These are phyloP conservation scores for Leccinellum albellum DNA, from an alignment of 768 basidiomycete species.

Conservation along the genomic window DNA sequence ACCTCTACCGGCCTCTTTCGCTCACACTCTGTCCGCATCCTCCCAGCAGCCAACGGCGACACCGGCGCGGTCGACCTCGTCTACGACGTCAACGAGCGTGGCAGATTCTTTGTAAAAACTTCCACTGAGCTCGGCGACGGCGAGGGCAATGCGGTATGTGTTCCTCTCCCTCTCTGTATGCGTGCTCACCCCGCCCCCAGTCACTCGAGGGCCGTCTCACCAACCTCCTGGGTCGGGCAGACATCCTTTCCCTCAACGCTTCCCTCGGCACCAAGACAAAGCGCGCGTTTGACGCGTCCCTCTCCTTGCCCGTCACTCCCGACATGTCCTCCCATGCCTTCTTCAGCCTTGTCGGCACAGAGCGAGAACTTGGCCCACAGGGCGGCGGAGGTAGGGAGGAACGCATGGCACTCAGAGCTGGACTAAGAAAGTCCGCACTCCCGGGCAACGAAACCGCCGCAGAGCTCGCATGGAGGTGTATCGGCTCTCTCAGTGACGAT, in stretches of 20 bases:
- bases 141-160: constrained; percentile 86
- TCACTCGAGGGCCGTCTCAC: constrained; percentile 76
- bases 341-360: constrained; percentile 64
- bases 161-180: not conserved
- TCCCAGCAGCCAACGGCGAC: constrained; percentile 50
- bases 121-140: constrained; percentile 91
- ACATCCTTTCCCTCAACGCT: constrained; percentile 78
- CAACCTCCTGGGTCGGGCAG: constrained; percentile 90
- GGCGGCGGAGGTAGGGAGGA: constrained; percentile 28
- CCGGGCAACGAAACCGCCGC: constrained; percentile 74
- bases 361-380: constrained; percentile 60
- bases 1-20: constrained; percentile 76
- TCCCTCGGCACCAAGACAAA: constrained; percentile 86
- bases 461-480: constrained; percentile 74
- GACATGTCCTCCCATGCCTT: constrained; percentile 68
- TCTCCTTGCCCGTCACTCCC: constrained; percentile 58
- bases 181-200: constrained; percentile 33
- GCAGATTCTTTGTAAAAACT: constrained; percentile 73
- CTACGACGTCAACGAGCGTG: constrained; percentile 71
- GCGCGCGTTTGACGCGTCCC: constrained; percentile 71
- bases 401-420: constrained; percentile 67
- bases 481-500: constrained; percentile 63
- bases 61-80: constrained; percentile 74
- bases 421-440: constrained; percentile 32
- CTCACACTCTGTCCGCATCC: constrained; percentile 59